phyloP scores from a whole-genome alignment of 805 yeast genomes.

The Nakazawaea pomicola region DNA sequence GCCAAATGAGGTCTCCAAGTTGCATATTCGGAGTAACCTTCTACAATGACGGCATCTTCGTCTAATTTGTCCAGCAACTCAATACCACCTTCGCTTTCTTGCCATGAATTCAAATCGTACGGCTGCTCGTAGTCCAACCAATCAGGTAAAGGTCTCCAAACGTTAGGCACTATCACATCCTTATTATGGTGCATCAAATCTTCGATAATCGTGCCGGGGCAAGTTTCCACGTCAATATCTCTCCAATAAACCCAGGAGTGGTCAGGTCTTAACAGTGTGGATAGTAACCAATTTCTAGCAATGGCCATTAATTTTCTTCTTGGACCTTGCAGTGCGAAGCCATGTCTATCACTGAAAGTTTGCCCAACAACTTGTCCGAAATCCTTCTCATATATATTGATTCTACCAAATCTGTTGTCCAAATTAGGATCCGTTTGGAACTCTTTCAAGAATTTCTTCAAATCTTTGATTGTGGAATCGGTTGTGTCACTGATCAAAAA shows the following conservation, averaged over 20 bases:
- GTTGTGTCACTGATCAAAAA: constrained; percentile 84
- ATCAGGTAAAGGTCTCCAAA: constrained; percentile 83
- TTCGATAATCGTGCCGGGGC: constrained; percentile 76
- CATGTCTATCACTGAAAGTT: constrained; percentile 86
- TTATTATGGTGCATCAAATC: constrained; percentile 85
- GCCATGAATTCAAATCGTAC: constrained; percentile 78
- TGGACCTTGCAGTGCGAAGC: constrained; percentile 91
- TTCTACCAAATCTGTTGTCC: constrained; percentile 64
- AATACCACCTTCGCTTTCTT: constrained; percentile 71
- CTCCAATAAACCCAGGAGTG: constrained; percentile 96
- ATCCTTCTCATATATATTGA: constrained; percentile 83
- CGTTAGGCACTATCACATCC: constrained; percentile 90
- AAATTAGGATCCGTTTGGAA: constrained; percentile 63
- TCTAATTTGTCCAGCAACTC: constrained; percentile 69
- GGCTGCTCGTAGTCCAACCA: constrained; percentile 81
- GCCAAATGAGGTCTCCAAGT: constrained; percentile 98
- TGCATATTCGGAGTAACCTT: constrained; percentile 92
- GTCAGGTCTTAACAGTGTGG: constrained; percentile 80
- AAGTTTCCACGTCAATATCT: constrained; percentile 88
- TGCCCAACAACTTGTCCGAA: constrained; percentile 91
- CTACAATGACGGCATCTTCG: constrained; percentile 93
- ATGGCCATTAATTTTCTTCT: constrained; percentile 90
- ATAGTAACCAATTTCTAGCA: constrained; percentile 87
- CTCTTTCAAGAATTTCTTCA: constrained; percentile 51
- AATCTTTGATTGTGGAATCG: constrained; percentile 76